These are phyloP conservation scores for Boechera stricta DNA, from an alignment of 345 rosid species.

Conservation along the genomic window DNA sequence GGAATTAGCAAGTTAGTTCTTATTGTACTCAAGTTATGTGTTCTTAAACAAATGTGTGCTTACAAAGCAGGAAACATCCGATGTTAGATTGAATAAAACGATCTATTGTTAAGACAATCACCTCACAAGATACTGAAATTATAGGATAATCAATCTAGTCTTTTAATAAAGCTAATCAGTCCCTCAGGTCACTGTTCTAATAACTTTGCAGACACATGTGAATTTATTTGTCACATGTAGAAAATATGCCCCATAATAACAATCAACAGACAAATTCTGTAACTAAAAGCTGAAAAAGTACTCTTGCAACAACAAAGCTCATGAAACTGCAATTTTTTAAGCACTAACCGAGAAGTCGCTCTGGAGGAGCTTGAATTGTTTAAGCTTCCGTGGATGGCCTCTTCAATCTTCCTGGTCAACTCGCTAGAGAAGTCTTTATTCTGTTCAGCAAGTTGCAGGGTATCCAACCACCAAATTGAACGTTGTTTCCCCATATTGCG, in stretches of 20 bases:
- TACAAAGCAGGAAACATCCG: slow-evolving; percentile 9
- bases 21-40: slow-evolving; percentile 21
- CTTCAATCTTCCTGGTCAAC: slow-evolving; percentile 84
- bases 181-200: neutral
- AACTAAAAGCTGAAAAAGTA: slow-evolving; percentile 10
- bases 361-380: slow-evolving; percentile 64
- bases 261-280: slow-evolving; percentile 7
- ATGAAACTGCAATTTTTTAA: slow-evolving; percentile 16
- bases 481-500: slow-evolving; percentile 51
- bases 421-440: slow-evolving; percentile 66
- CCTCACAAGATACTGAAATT: slow-evolving; percentile 1
- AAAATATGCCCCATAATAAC: slow-evolving; percentile 13
- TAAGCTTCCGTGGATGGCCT: slow-evolving; percentile 67
- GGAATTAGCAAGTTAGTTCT: slow-evolving; percentile 37
- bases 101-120: slow-evolving; percentile 6
- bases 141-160: neutral
- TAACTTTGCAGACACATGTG: slow-evolving; percentile 18
- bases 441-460: slow-evolving; percentile 67
- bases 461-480: slow-evolving; percentile 88
- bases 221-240: slow-evolving; percentile 8
- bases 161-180: neutral
- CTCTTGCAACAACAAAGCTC: slow-evolving; percentile 8
- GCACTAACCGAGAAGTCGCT: slow-evolving; percentile 57
- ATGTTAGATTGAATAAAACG: neutral
- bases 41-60: slow-evolving; percentile 8